Conservation (phyloP, 2,329 filamentous ascomycete genomes). For the Alternaria gansuensis region DNA sequence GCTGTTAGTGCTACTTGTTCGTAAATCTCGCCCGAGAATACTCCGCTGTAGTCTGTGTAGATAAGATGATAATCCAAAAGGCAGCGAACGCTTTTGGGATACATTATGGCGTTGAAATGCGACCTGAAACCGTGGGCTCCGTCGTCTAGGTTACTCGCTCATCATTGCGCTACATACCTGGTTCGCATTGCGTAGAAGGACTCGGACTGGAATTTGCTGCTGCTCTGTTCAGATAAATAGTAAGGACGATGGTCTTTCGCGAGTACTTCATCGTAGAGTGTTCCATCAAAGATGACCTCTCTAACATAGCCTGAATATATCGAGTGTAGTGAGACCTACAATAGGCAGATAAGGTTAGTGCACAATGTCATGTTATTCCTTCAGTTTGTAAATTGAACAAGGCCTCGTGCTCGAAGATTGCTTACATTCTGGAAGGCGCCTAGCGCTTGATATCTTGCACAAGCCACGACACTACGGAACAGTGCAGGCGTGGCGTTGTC, state of each 20-base stretch:
- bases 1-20: slow-evolving; percentile 5
- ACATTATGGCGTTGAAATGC: too few relatives aligned
- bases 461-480: slow-evolving; percentile 38
- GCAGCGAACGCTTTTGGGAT: too few relatives aligned
- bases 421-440: slow-evolving; percentile 39
- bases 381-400: not conserved
- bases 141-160: not conserved
- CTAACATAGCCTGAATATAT: slow-evolving; percentile 40
- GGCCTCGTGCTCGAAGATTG: not conserved
- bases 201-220: slow-evolving; percentile 14
- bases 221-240: slow-evolving; percentile 7
- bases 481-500: slow-evolving; percentile 38
- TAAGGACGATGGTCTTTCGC: slow-evolving; percentile 27
- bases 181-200: slow-evolving; percentile 27
- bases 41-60: too few relatives aligned
- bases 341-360: not conserved
- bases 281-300: slow-evolving; percentile 47
- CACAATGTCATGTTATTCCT: not conserved
- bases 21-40: too few relatives aligned
- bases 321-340: slow-evolving; percentile 27
- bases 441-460: slow-evolving; percentile 43
- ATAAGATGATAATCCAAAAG: too few relatives aligned
- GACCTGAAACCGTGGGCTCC: too few relatives aligned
- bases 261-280: slow-evolving; percentile 30
- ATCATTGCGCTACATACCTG: slow-evolving; percentile 12